Evolutionary conservation across 2,329 filamentous ascomycete genomes (phyloP), one percentile per base, ranked within the genome.

Genomic region (Beauveria asiatica): DNA sequence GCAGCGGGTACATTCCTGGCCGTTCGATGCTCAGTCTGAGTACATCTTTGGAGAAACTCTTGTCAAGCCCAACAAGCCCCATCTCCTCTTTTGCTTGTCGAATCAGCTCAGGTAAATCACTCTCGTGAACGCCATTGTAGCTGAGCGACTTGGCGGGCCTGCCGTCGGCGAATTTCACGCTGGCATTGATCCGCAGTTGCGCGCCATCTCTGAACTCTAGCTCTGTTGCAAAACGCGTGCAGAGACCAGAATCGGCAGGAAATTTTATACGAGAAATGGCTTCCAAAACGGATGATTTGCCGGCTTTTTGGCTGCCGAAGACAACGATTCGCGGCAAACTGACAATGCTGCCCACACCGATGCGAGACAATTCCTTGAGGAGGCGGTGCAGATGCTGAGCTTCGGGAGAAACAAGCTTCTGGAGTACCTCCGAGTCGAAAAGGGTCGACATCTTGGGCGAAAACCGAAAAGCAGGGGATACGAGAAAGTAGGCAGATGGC

Each of bases 261-360:
- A 82, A 80, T 0, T 74, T 73, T 39, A 81, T 78, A 0, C 76
- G 76, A 0, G 79, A 81, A 37, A 82, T 62, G 19, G 74, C 92
- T 70, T 94, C 89, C 33, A 94, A 76, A 19, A 94, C 87, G 1
- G 89, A 93, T 71, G 87, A 91, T 77, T 95, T 95, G 67, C 90
- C 90, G 48, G 89, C 91, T 0, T 88, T 92, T 69, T 94, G 90
- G 65, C 90, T 91, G 62, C 90, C 90, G 10, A 93, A 89, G 8
- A 92, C 90, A 41, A 88, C 88, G 65, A 94, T 89, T 74, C 89
- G 82, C n/a, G 1, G 62, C n/a, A 54, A 33, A 65, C 44, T 37
- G 39, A 59, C 39, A 52, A 51, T 51, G 13, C 8, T 51, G 16
- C 39, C 57, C 21, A 59, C 48, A 21, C 48, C 48, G 46, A 30